Evolutionary conservation across 495 filamentous ascomycete genomes (phyloP), one percentile per base, ranked within the genome.

Genomic region (Penicillium maclennaniae): DNA sequence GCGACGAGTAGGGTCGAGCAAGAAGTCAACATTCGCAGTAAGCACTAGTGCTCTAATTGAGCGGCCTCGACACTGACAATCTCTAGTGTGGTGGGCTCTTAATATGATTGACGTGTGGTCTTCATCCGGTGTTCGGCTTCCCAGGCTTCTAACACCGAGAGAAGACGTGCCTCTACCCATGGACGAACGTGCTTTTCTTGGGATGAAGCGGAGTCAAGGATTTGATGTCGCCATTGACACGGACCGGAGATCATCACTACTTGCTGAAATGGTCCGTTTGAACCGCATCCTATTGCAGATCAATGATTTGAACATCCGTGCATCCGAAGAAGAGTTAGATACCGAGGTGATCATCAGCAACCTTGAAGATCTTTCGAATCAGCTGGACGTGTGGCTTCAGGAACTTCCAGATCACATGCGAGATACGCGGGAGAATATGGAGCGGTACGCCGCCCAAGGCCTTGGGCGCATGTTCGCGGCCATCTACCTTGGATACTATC

Each of bases 51-150:
- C 4, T 9, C n/a, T 7, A 2, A 26, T 4, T 12, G 31, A 25
- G 7, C 26, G 14, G 10, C 9, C 49, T 8, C 4, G 10, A 16
- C 38, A 25, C 38, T 53, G 27, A 51, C 41, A 12, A n/a, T 2
- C 6, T 12, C 17, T 31, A 70, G 67, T 69, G 9, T 76, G 72
- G 70, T 73, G 69, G 69, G 58, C 69, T 5, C 52, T 76, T 1
- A 69, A 65, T 49, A 74, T 76, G 73, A 70, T 74, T 40, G 73
- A 76, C 54, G 60, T 68, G 12, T 76, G 73, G 73, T 66, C 65
- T 16, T 68, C 72, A 7, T 55, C 62, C 2, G 73, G 69, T 1
- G 60, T 74, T 7, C 48, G 62, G 16, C 60, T 73, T 19, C 69
- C 72, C 12, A 45, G 58, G 9, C 56, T 60, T 20, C 55, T 69